These are phyloP conservation scores for Paramecium primaurelia DNA, from an alignment of 73 alveolate genomes.

Conservation along the genomic window DNA sequence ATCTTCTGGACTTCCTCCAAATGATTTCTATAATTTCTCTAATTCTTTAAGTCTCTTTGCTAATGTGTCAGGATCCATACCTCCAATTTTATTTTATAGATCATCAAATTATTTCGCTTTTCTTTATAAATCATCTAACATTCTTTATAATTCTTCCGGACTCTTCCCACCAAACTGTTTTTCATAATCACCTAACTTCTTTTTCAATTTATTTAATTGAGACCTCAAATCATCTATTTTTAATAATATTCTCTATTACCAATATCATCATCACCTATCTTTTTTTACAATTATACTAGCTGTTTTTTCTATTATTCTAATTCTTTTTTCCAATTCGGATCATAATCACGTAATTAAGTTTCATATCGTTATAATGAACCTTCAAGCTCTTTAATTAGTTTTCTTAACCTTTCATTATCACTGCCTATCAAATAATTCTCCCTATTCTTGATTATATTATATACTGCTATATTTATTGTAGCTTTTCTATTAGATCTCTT, in stretches of 20 bases:
- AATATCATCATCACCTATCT: conserved; percentile 8
- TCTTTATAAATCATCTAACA: not conserved
- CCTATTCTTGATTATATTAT: not conserved
- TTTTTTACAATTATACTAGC: not conserved
- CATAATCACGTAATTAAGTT: not conserved
- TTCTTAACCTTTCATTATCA: not conserved
- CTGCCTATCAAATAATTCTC: not conserved
- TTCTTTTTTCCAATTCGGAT: conserved; percentile 47
- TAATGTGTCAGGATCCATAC: conserved; percentile 6
- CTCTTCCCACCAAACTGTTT: conserved; percentile 16
- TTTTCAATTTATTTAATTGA: not conserved
- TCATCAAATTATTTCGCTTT: conserved; percentile 15
- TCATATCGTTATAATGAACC: not conserved
- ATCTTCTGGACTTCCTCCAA: conserved; percentile 41
- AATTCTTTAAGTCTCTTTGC: not conserved
- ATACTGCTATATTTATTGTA: not conserved
- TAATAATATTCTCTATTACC: not conserved
- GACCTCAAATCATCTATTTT: not conserved
- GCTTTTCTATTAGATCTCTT: not conserved
- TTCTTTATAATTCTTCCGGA: conserved; percentile 32
- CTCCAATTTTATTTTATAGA: not conserved
- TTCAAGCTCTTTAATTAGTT: not conserved
- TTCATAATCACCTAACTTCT: conserved; percentile 2
- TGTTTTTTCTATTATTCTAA: conserved; percentile 3
- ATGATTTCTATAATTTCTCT: not conserved